Percentiles rank a stretch among this genome's conserved stretches.
phyloP scores from a whole-genome alignment of 805 yeast genomes.

The Maudiozyma turicensis region DNA sequence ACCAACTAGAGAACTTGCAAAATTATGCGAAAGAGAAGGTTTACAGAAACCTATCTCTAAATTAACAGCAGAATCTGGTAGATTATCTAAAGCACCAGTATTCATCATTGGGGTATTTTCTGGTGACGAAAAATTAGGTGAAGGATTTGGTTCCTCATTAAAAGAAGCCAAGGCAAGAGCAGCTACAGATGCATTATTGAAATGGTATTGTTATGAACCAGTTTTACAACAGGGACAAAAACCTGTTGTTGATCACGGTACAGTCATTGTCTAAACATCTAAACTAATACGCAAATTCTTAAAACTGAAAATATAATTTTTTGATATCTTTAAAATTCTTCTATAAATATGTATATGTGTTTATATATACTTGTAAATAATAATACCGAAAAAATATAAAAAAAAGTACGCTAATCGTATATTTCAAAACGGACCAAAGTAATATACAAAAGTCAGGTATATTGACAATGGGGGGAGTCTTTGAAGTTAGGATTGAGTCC shows the following conservation, averaged over 20 bases:
- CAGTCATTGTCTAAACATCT: conserved; percentile 31
- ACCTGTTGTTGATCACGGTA: conserved; percentile 44
- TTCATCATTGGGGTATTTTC: conserved; percentile 86
- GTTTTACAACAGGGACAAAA: conserved; percentile 37
- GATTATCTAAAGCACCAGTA: conserved; percentile 72
- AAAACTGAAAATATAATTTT: too few relatives aligned
- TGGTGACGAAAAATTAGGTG: conserved; percentile 77
- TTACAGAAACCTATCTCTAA: conserved; percentile 70
- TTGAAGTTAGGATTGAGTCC: conserved; percentile 1
- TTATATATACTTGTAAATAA: conserved; percentile 7
- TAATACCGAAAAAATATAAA: neutral
- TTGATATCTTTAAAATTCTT: neutral
- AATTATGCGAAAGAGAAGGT: conserved; percentile 65
- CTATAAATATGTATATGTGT: conserved; percentile 1
- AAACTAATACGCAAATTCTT: too few relatives aligned
- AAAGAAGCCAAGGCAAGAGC: conserved; percentile 90
- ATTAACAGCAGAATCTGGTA: conserved; percentile 87
- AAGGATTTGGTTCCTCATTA: conserved; percentile 86
- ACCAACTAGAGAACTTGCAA: conserved; percentile 77
- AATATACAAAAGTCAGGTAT: neutral
- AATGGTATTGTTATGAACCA: conserved; percentile 89
- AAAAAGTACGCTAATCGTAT: neutral
- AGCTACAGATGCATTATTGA: conserved; percentile 79
- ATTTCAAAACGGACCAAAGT: neutral
- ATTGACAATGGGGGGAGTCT: neutral